These are phyloP conservation scores for Pythium brassicae DNA, from an alignment of 352 stramenopile species.

Conservation along the genomic window DNA sequence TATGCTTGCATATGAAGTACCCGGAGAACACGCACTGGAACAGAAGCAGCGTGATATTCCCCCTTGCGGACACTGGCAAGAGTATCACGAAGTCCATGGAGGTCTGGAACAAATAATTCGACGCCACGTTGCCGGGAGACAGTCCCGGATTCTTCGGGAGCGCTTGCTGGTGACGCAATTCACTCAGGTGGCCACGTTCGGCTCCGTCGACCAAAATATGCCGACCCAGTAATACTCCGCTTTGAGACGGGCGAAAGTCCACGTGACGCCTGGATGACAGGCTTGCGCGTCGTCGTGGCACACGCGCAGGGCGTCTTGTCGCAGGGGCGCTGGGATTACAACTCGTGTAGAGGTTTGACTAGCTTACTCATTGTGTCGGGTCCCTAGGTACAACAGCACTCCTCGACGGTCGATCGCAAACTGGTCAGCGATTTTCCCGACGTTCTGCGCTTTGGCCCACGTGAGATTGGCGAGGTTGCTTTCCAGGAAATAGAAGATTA, in stretches of 20 bases:
- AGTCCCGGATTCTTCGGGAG: not conserved
- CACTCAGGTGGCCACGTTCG: not conserved
- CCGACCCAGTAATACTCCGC: not conserved
- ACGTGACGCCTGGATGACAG: too few species aligned
- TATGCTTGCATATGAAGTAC: slow-evolving; percentile 19
- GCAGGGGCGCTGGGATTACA: too few species aligned
- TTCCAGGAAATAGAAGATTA: not conserved
- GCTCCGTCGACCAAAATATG: not conserved
- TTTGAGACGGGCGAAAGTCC: not conserved
- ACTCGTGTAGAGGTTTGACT: too few species aligned
- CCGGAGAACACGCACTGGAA: slow-evolving; percentile 20
- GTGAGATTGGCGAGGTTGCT: not conserved
- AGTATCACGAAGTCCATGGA: slow-evolving; percentile 8
- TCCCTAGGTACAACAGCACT: not conserved
- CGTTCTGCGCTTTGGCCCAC: not conserved
- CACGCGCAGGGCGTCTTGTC: too few species aligned
- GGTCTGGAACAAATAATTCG: slow-evolving; percentile 1
- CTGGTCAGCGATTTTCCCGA: not conserved
- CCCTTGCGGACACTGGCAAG: not conserved
- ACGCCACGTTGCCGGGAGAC: not conserved
- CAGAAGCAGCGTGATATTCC: slow-evolving; percentile 10
- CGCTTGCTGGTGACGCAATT: slow-evolving; percentile 4
- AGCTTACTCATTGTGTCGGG: slow-evolving; percentile 6
- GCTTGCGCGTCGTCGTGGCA: too few species aligned
- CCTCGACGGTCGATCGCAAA: not conserved